These are phyloP conservation scores for Zasmidium angulare DNA, from an alignment of 2,329 filamentous ascomycete genomes.

Conservation along the genomic window DNA sequence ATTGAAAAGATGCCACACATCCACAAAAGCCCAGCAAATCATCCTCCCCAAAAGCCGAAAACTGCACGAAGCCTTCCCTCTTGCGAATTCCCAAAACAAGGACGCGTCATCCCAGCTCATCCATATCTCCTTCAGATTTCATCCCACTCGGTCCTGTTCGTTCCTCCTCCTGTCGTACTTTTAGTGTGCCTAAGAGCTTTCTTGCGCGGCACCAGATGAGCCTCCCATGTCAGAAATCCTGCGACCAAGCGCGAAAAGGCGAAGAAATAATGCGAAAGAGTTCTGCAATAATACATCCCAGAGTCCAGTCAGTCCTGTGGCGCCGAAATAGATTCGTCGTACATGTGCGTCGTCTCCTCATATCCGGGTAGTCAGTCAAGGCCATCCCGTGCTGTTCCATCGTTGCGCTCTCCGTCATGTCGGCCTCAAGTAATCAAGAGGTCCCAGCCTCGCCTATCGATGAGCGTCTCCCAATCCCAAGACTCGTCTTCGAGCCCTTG, in stretches of 20 bases:
- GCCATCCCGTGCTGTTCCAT: not conserved
- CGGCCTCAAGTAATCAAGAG: conserved; percentile 59
- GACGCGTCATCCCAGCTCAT: no score
- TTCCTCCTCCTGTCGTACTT: conserved; percentile 1
- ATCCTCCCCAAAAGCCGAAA: no score
- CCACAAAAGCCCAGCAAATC: no score
- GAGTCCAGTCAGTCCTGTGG: not conserved
- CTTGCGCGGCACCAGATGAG: not conserved
- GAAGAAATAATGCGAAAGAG: not conserved
- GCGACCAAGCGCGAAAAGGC: not conserved
- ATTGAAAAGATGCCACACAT: no score
- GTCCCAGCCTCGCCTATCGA: conserved; percentile 59
- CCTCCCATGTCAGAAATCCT: not conserved
- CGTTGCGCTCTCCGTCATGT: not conserved
- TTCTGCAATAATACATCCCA: not conserved
- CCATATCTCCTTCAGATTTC: no score
- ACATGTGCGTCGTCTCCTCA: not conserved
- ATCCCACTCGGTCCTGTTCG: not conserved
- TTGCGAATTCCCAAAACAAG: no score
- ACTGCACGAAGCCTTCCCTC: no score
- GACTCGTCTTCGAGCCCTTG: conserved; percentile 52
- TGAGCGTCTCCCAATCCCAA: conserved; percentile 65
- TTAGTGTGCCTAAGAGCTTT: not conserved
- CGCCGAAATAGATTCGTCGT: not conserved
- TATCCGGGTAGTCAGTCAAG: not conserved